Base-by-base conservation (phyloP, 2,329 filamentous ascomycete genomes). In the Colletotrichum salicis region DNA sequence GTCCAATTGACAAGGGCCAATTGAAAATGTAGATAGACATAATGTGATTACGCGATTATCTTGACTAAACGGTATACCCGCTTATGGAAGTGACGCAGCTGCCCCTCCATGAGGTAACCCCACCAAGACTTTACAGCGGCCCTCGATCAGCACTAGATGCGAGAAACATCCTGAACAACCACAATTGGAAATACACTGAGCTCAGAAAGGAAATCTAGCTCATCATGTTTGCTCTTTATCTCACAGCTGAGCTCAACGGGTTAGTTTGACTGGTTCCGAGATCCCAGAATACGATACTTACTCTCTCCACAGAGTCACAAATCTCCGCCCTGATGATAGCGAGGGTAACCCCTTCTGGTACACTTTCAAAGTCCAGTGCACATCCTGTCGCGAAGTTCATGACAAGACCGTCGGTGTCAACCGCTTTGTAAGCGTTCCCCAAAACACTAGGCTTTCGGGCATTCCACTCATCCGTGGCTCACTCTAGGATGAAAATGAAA, bases 281-380 rank as follows among this genome's bases (percentile, higher is more conserved):
- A 33, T 11, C n/a, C 22, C 12, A 19, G 15, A 24, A 63, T 5
- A 52, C 7, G 19, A 24, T 24, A n/a, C 60, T 63, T 8, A 55
- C 29, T 8, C 4, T 5, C 27, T 5, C 27, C 55, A 73, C 70
- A 98, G 96, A 57, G 95, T 99, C 72, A 98, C 95, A 72, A 93
- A 96, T 78, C 90, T 99, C 76, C 92, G 92, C 68, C 96, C 96
- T 8, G 87, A 91, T 76, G 96, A 99, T 81, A 94, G 91, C 7
- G 86, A 91, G 76, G 93, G 94, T 22, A 89, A 88, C 71, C 94
- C 95, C 4, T 99, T 98, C 85, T 97, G 93, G 88, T 99, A 97
- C 85, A 98, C 94, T 62, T 98, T 99, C 89, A 96, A 93, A 80
- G 96, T 99, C 45, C 94, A 98, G 86, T 99, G 96, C 84, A 98